Evolutionary conservation across 1,284 basidiomycete genomes (phyloP).

Genomic region (Ganoderma resinaceum): DNA sequence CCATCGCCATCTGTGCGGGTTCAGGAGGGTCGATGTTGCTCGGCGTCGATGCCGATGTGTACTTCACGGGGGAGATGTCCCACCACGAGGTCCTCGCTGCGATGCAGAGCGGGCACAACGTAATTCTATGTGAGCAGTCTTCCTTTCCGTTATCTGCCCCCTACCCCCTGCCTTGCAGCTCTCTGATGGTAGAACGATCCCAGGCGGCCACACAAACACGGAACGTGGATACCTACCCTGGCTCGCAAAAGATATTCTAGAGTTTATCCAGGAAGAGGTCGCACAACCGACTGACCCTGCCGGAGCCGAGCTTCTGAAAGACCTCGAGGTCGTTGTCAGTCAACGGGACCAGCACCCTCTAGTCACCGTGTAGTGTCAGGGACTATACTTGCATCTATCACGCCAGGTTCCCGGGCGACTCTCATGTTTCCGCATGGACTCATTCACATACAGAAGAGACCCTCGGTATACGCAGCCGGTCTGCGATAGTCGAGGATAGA

Average conservation of each 20-base stretch:
- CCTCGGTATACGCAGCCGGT: not conserved
- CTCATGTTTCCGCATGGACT: not conserved
- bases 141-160: not conserved
- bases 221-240: conserved; percentile 86
- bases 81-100: conserved; percentile 88
- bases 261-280: conserved; percentile 51
- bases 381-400: conserved; percentile 7
- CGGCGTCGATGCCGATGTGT: conserved; percentile 78
- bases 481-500: conserved; percentile 11
- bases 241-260: conserved; percentile 66
- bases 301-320: conserved; percentile 32
- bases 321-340: conserved; percentile 64
- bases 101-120: conserved; percentile 73
- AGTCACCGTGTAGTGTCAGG: conserved; percentile 42
- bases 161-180: conserved; percentile 8
- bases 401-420: conserved; percentile 1
- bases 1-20: conserved; percentile 87
- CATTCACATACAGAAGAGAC: not conserved
- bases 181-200: conserved; percentile 6
- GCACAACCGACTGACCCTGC: conserved; percentile 35
- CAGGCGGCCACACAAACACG: conserved; percentile 76
- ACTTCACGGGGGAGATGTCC: conserved; percentile 91
- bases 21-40: conserved; percentile 80
- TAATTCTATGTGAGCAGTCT: conserved; percentile 73
- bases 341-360: conserved; percentile 67